Base-by-base conservation (phyloP, 2,329 filamentous ascomycete species). In the Dactylellina haptotyla region DNA sequence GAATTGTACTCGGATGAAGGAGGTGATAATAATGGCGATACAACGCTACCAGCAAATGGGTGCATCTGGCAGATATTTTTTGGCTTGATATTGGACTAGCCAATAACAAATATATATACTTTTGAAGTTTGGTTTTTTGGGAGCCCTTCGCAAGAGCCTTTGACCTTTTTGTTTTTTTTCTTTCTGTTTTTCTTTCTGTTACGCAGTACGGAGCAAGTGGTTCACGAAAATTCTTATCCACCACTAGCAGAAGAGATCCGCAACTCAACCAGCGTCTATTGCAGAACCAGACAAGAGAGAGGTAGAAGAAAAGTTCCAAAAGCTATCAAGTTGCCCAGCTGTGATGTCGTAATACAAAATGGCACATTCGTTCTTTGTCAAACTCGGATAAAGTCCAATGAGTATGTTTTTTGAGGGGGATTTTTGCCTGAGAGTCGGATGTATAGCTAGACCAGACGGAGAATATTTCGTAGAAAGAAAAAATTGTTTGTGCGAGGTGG, bases 1-100 rank as follows among this genome's bases (percentile, higher is more conserved):
- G 67, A 72, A 65, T 72, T 72, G 53, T 39, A 72, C 67, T 72
- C 67, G 56, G 67, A 72, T 37, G 67, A 72, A 65, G 67, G 67
- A 41, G 67, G 67, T 53, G 67, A 72, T 20, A 72, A 59, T 65
- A 72, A 72, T 72, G 67, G 67, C 67, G 67, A 72, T 65, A 72
- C 67, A 51, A 72, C 67, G 67, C 58, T 72, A 65, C 67, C 67
- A 63, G 53, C 37, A 58, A 63, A 72, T 65, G 67, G 58, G 67
- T 54, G 67, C 67, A 72, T 72, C 67, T 64, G 67, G 67, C 41
- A 64, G 48, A 65, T 65, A 58, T 72, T 72, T 59, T 41, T 45
- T 30, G 63, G 59, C 59, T 72, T 59, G 67, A 72, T 72, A 72
- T 64, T 65, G 67, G 67, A 64, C 66, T 71, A 51, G 66, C 58